These are phyloP conservation scores for Ceratocystis huliohia DNA, from an alignment of 2,329 filamentous ascomycete species.

Conservation along the genomic window DNA sequence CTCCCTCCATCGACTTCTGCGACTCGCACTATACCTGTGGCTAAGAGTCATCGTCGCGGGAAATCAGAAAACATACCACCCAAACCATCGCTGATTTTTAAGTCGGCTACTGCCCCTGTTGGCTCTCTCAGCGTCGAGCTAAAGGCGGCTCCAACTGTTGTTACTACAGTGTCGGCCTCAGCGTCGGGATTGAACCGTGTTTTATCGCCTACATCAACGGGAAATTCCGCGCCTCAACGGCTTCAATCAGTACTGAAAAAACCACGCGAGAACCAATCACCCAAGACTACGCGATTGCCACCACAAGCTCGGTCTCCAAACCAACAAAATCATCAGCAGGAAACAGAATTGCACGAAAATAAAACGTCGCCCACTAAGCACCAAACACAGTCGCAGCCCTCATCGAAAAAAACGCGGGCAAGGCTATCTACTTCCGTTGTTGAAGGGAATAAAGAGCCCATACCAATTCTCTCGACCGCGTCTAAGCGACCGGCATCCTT, in stretches of 20 bases:
- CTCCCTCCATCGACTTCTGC: constrained; percentile 33
- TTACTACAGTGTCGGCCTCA: constrained; percentile 17
- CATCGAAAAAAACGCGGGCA: constrained; percentile 23
- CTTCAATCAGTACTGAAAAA: constrained; percentile 16
- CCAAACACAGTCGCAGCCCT: constrained; percentile 9
- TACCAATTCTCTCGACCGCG: constrained; percentile 14
- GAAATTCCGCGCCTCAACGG: constrained; percentile 17
- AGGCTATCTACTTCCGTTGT: constrained; percentile 26
- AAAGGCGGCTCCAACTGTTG: constrained; percentile 12
- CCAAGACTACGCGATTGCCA: constrained; percentile 14
- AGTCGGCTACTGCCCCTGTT: constrained; percentile 10
- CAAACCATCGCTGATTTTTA: constrained; percentile 9
- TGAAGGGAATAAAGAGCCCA: constrained; percentile 18
- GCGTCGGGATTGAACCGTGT: constrained; percentile 18
- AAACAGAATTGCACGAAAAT: background rate
- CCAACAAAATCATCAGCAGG: background rate
- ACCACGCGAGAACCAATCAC: constrained; percentile 22
- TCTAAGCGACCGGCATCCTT: constrained; percentile 31
- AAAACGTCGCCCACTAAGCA: background rate
- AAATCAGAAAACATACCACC: constrained; percentile 19
- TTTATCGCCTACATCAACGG: constrained; percentile 24
- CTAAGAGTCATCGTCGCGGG: constrained; percentile 22
- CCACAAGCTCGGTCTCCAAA: constrained; percentile 20
- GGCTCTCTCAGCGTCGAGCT: background rate
- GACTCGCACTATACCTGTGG: constrained; percentile 26